phyloP scores from a whole-genome alignment of 1,139 yeast species.

The Kodamaea ohmeri region DNA sequence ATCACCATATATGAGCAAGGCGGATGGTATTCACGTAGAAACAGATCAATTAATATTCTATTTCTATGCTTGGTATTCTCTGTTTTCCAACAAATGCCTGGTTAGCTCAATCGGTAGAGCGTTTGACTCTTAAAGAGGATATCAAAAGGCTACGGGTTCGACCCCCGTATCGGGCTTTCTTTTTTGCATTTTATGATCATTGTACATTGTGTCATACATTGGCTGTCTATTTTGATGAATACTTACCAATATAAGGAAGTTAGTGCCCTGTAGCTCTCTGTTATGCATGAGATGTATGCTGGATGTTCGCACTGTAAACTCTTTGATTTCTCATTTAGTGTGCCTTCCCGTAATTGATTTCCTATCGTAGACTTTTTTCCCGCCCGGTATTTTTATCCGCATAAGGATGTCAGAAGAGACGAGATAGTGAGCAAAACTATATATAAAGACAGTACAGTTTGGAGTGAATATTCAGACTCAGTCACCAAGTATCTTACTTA shows the following conservation, averaged over 20 bases:
- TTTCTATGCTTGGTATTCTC: not conserved
- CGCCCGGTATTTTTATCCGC: not conserved
- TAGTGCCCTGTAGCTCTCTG: no score
- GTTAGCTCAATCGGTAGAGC: constrained; percentile 35
- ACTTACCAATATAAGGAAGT: no score
- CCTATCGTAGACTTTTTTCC: constrained; percentile 7
- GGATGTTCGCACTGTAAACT: no score
- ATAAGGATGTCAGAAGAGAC: not conserved
- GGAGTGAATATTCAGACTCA: no score
- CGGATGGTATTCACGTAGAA: no score
- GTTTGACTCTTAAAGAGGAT: constrained; percentile 25
- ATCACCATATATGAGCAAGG: no score
- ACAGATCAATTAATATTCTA: no score
- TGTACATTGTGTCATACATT: not conserved
- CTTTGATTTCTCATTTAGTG: not conserved
- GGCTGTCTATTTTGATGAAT: not conserved
- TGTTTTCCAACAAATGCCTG: constrained; percentile 18
- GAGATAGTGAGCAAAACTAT: not conserved
- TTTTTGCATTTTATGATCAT: constrained; percentile 1
- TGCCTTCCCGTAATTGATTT: not conserved
- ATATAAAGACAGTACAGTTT: no score
- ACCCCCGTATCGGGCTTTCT: constrained; percentile 49
- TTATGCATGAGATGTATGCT: no score
- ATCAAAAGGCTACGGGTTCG: constrained; percentile 53
- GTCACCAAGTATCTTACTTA: no score